Evolutionary conservation across 176 grass and related monocot genomes (phyloP), one percentile per base, ranked within the genome.

Genomic region (Lolium rigidum): DNA sequence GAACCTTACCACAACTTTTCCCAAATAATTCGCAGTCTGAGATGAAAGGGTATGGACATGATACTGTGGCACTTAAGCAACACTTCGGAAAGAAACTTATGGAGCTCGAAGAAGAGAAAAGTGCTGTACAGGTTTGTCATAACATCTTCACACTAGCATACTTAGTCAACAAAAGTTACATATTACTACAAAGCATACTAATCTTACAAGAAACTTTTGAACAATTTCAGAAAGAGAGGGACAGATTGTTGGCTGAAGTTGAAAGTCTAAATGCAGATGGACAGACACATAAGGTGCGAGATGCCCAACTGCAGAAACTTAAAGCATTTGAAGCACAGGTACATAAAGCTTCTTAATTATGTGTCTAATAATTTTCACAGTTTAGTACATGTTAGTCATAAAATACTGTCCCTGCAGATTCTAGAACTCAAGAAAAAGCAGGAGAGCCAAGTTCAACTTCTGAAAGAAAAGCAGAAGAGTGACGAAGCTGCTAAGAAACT

Each of bases 391-490:
- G 5, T 71, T 88, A 85, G 16, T 78, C 10, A 82, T 72, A 48
- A 67, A 49, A 52, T 22, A 80, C 55, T 26, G 72, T 10, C 26
- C 49, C 70, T 89, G 73, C 90, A 98, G 97, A 98, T 98, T 85
- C 77, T 89, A 81, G 94, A 96, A 37, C 93, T 98, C 52, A 98
- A 98, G 86, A 98, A 95, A 89, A 98, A 98, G 74, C 97, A 98
- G 84, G 97, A 98, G 64, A 98, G 91, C 60, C 97, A 96, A 88
- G 90, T 98, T 84, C 94, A 98, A 72, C 86, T 98, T 86, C 82
- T 96, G 82, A 98, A 96, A 85, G 91, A 98, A 84, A 98, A 98
- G 74, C 97, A 98, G 82, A 98, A 91, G 88, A 98, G 97, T 83
- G 97, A 98, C 41, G 97, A 98, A 86, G 88, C 92, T 66, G 92